Evolutionary conservation across 768 basidiomycete genomes (phyloP), one percentile per base, ranked within the genome.

Genomic region (Lactarius deliciosus): DNA sequence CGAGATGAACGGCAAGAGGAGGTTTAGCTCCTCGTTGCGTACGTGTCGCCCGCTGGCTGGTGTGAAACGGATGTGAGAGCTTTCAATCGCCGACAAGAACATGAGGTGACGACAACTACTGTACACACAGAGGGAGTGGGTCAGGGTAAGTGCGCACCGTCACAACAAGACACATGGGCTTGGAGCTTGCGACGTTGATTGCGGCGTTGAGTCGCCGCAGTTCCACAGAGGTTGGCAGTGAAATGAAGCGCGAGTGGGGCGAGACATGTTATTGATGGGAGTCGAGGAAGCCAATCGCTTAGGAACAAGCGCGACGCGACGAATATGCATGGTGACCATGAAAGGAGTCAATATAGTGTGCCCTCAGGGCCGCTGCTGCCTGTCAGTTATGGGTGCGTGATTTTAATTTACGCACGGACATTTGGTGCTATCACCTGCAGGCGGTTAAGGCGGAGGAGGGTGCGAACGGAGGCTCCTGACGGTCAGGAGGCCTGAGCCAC

Each of bases 241-340:
- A 63, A 60, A 55, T 60, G 43, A 53, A 57, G 66, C 53, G 66
- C 66, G 32, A 68, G 53, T 68, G 63, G 62, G 25, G 54, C 58
- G 41, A 63, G 50, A 47, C 43, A 18, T 16, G 10, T 32, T 47
- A 53, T 62, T 66, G 61, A 45, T 55, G 62, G 18, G 57, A 40
- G 54, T 10, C 20, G 40, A 57, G 61, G 30, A 36, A 63, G 30
- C 50, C 50, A 63, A 60, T 68, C 66, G 66, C 66, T 64, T 68
- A 66, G 65, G 63, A 68, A 68, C 62, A 64, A 64, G 66, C 66
- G 66, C 61, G 66, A 60, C 66, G 62, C 66, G 55, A 67, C 66
- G 66, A 67, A 43, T 56, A 58, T 58, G 66, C 66, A 60, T 67
- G 66, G 66, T 64, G 66, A 18, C 57, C 62, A 64, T 64, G 66